Evolutionary conservation across 2,329 filamentous ascomycete species (phyloP).

Genomic region (Hypomyces perniciosus): DNA sequence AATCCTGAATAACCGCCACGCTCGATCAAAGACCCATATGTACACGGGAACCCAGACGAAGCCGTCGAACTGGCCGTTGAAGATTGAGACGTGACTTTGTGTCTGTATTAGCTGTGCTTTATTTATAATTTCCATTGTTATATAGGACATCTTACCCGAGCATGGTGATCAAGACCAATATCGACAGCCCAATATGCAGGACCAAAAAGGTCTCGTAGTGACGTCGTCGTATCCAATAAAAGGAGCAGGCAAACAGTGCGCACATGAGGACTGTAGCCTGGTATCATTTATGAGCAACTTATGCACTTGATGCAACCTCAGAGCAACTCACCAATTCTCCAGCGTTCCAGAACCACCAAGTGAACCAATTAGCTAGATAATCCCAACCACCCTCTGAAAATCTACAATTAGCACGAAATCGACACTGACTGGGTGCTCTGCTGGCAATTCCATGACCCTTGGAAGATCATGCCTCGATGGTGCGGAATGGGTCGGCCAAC

Average conservation of each 20-base stretch:
- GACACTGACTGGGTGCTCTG: no score
- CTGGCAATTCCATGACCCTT: no score
- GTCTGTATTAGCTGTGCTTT: neutral
- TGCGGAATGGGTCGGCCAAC: neutral
- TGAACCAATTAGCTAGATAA: slow-evolving; percentile 32
- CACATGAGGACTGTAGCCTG: slow-evolving; percentile 42
- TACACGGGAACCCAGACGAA: slow-evolving; percentile 44
- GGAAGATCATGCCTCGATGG: no score
- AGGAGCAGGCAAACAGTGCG: slow-evolving; percentile 39
- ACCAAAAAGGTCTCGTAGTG: slow-evolving; percentile 48
- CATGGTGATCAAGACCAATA: slow-evolving; percentile 44
- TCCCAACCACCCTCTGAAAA: slow-evolving; percentile 32
- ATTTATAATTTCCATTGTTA: neutral
- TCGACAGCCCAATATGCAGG: slow-evolving; percentile 45
- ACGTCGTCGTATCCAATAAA: slow-evolving; percentile 45
- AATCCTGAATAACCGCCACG: slow-evolving; percentile 38
- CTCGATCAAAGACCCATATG: slow-evolving; percentile 46
- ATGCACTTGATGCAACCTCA: rapidly evolving
- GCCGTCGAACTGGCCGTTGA: slow-evolving; percentile 40
- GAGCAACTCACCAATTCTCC: slow-evolving; percentile 38
- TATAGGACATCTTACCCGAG: slow-evolving; percentile 37
- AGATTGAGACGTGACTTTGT: slow-evolving; percentile 45
- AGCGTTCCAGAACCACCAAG: slow-evolving; percentile 43
- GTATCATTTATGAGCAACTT: neutral
- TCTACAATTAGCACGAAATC: neutral